Evolutionary conservation across 192 early-diverging fungal species (phyloP), one percentile per base, ranked within the genome.

Genomic region (Linnemannia hyalina): DNA sequence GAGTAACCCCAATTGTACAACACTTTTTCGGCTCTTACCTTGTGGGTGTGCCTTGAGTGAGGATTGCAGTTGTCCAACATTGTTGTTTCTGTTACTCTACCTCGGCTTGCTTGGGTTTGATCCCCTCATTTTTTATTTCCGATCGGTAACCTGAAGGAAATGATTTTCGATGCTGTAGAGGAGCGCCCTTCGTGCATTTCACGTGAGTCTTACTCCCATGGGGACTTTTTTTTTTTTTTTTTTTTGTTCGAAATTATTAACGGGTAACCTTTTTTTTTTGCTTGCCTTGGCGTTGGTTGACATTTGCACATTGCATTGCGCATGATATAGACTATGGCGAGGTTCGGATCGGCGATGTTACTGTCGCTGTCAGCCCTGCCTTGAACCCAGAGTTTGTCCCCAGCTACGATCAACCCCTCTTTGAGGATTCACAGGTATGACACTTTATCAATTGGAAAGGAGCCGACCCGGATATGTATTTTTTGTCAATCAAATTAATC

Each of bases 281-380:
- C 13, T 20, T 47, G 20, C 0, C 1, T 40, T 77, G 36, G 60
- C 60, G 26, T 44, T 44, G 44, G 11, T 7, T 40, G 38, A 40
- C 38, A 3, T 9, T 44, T 44, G 44, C 13, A 46, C 13, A 46
- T 46, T 13, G 44, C 44, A 74, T 74, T 76, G 0, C 75, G 16
- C 55, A 57, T 57, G 8, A 57, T 32, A 65, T 77, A 91, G 87
- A 88, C 20, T 82, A 80, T 44, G 81, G 89, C 15, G 88, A 89
- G 36, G 91, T 93, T 68, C 80, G 88, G 41, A 92, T 93, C 77
- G 92, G 92, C 32, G 92, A 93, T 89, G 89, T 93, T 18, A 88
- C 88, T 6, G 88, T 91, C 57, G 82, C 80, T n/a, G 88, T 93
- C 41, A 73, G 74, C 38, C 81, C 90, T 26, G 69, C 91, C 8